Conservation (phyloP, 2,329 filamentous ascomycete genomes). For the Trichophyton rubrum region DNA sequence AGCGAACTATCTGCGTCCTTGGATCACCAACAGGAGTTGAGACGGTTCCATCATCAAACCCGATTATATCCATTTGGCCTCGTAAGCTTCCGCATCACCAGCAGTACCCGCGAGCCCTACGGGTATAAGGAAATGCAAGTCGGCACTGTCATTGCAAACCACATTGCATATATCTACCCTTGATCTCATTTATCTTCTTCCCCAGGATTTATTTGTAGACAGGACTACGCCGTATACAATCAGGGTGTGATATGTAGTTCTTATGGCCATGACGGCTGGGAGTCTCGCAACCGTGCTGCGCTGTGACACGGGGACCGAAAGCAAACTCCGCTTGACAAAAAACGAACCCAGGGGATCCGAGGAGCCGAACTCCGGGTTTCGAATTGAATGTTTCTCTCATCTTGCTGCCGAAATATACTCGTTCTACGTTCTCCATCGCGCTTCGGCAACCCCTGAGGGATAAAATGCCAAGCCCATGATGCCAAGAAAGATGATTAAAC, state of each 20-base stretch:
- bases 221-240: background rate
- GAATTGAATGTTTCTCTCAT: background rate
- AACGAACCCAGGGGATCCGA: background rate
- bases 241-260: background rate
- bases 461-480: no score
- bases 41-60: background rate
- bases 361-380: background rate
- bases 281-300: background rate
- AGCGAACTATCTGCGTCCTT: background rate
- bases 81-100: background rate
- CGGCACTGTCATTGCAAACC: background rate
- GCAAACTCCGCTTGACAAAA: background rate
- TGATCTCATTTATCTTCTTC: background rate
- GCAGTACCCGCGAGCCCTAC: background rate
- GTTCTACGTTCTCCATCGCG: no score
- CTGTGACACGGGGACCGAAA: background rate
- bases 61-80: background rate
- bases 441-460: no score
- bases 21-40: background rate
- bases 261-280: no score
- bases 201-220: no score
- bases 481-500: background rate
- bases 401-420: background rate
- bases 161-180: background rate
- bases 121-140: background rate